Evolutionary conservation across 208 protist genomes (phyloP), one percentile per base, ranked within the genome.

Genomic region (Trichomonas vaginalis): DNA sequence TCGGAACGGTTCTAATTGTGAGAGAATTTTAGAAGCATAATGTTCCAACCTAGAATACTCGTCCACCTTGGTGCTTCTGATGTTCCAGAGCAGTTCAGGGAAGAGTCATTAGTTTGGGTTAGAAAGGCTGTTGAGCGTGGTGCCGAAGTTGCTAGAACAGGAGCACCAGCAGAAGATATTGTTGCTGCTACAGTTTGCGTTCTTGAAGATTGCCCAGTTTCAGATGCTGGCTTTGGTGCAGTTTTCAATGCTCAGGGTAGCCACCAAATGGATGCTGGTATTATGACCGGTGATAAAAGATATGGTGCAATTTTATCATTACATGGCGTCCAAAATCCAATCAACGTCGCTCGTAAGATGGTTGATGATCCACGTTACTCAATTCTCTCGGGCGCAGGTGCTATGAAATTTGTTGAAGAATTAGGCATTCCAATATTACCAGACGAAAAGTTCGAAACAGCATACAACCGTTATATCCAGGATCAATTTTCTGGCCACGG

Each of bases 271-370:
- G 86, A 92, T 32, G 86, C 86, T 23, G 86, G 86, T 12, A 92
- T 92, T 92, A 92, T 92, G 86, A 92, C 86, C 39, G 86, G 86
- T 9, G 86, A 92, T 92, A 46, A 56, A 17, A 92, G 46, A 51
- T 92, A 92, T 92, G 86, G 86, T 39, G 86, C 86, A 45, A 51
- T 92, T 48, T 8, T 51, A 2, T 92, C 45, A 27, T 3, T 92
- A 39, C 40, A 48, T 47, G 45, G 45, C 27, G 45, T 92, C 32
- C 40, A 51, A 17, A 92, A 92, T 51, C 86, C 86, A 48, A 92
- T 92, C 15, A 35, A 35, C 2, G 86, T 51, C 27, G 86, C 86
- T 51, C 39, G 86, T 35, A 42, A n/a, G 14, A 92, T 92, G 86
- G 40, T 92, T 15, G 45, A 92, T 51, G 86, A 92, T 51, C 86